Base-by-base conservation (phyloP, 306 rosid genomes). In the Quercus aquifolioides region DNA sequence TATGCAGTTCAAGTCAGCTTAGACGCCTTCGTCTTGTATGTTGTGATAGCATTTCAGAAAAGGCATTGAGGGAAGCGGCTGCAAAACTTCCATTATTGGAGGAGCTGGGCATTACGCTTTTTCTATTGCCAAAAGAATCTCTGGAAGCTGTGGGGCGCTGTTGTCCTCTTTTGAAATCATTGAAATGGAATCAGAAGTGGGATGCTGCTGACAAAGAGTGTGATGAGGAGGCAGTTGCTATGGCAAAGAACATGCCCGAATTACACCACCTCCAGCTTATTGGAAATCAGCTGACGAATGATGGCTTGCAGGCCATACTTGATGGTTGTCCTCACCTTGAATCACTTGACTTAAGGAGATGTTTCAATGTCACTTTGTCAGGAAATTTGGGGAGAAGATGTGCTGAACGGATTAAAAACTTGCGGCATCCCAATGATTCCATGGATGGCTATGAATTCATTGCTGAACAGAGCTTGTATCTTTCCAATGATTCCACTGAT, bases 41-140 rank as follows among this genome's bases (percentile, higher is more conserved):
- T 74, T 91, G 94, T 84, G 23, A 59, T 55, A 7, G 15, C 52
- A 41, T 89, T 57, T 75, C 94, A 14, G 85, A 82, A 55, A 83
- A 60, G 73, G 92, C 88, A 55, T 74, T 93, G 79, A 55, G 33
- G 73, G 91, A 69, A 54, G 86, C 77, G 33, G 82, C 85, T 69
- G 25, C 76, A 19, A 90, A 80, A 76, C 85, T 91, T 80, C 79
- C 96, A n/a, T 55, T 65, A 78, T 54, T 93, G 81, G 98, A 93
- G 84, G 89, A 91, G 43, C 91, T 93, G 31, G 90, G 89, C 6
- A 71, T 88, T 58, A 78, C 88, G 15, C 54, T 76, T 43, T 73
- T 88, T 73, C 23, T 20, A 33, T 33, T 87, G 28, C 72, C 86
- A 55, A 70, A 30, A 10, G 75, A 62, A 31, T 12, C 89, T 75